These are phyloP conservation scores for Parastagonospora nodorum DNA, from an alignment of 2,329 filamentous ascomycete species.

Conservation along the genomic window DNA sequence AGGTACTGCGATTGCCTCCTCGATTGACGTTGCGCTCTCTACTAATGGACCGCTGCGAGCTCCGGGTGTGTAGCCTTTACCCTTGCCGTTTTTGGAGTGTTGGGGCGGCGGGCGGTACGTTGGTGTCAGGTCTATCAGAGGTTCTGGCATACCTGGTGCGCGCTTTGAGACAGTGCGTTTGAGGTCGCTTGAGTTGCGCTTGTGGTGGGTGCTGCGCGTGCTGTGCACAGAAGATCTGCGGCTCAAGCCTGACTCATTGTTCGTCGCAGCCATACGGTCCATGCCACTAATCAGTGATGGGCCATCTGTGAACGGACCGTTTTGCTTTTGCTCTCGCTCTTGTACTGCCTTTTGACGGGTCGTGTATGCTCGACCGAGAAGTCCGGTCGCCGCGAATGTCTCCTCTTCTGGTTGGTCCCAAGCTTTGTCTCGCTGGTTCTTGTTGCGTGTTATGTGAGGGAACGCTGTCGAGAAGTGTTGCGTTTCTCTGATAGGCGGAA, in stretches of 20 bases:
- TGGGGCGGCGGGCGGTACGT: slow-evolving; percentile 68
- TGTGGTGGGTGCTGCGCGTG: slow-evolving; percentile 37
- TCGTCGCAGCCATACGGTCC: slow-evolving; percentile 29
- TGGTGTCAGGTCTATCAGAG: slow-evolving; percentile 71
- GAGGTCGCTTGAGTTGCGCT: slow-evolving; percentile 45
- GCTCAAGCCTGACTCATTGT: slow-evolving; percentile 30
- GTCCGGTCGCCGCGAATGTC: slow-evolving; percentile 53
- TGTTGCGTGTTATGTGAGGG: slow-evolving; percentile 21
- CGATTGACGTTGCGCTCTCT: slow-evolving; percentile 53
- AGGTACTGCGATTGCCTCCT: slow-evolving; percentile 50
- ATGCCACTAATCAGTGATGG: slow-evolving; percentile 61
- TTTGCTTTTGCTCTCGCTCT: slow-evolving; percentile 44
- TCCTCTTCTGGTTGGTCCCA: slow-evolving; percentile 36
- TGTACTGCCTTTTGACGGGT: slow-evolving; percentile 49
- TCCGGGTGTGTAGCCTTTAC: slow-evolving; percentile 54
- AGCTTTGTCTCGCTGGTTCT: slow-evolving; percentile 28
- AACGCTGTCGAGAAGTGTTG: slow-evolving; percentile 18
- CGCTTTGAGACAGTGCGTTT: slow-evolving; percentile 54
- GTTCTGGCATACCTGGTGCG: slow-evolving; percentile 55
- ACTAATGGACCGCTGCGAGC: slow-evolving; percentile 49
- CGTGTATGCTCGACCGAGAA: slow-evolving; percentile 58
- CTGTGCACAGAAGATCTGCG: slow-evolving; percentile 41
- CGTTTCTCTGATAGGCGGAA: slow-evolving; percentile 30
- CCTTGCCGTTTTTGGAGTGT: slow-evolving; percentile 60
- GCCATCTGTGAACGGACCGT: slow-evolving; percentile 60